Percentiles rank a stretch among this genome's conserved stretches.
phyloP scores from a whole-genome alignment of 202 grass and related monocot species.

The Zoysia matrella region DNA sequence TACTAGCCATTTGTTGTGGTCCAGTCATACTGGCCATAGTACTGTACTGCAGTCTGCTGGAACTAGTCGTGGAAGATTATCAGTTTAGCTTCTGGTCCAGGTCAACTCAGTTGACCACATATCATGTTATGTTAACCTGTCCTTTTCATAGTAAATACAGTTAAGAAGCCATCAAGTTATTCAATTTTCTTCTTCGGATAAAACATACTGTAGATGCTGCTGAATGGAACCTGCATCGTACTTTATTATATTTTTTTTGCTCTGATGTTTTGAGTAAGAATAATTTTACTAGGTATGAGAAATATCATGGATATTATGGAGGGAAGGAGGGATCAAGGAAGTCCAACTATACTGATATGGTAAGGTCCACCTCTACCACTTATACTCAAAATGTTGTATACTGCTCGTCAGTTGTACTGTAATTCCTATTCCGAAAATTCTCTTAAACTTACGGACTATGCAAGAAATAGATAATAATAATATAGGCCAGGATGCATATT shows the following conservation, averaged over 20 bases:
- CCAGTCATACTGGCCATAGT: neutral
- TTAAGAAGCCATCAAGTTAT: constrained; percentile 12
- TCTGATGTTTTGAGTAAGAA: constrained; percentile 28
- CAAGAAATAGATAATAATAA: constrained; percentile 4
- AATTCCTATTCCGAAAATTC: neutral
- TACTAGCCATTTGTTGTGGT: neutral
- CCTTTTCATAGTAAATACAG: constrained; percentile 13
- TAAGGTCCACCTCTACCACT: constrained; percentile 15
- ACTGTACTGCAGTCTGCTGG: neutral
- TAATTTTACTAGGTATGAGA: constrained; percentile 77
- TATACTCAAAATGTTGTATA: neutral
- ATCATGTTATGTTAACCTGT: neutral
- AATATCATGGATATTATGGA: constrained; percentile 85
- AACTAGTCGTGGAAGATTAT: neutral
- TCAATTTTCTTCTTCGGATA: neutral
- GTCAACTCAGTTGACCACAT: neutral
- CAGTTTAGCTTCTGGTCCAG: neutral
- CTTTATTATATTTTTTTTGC: neutral
- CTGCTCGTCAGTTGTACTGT: neutral
- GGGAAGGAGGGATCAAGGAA: constrained; percentile 90
- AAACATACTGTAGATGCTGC: neutral
- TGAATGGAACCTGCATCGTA: constrained; percentile 20
- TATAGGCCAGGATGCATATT: neutral
- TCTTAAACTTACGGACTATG: neutral
- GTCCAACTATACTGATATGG: constrained; percentile 91